Conservation (phyloP, 495 filamentous ascomycete species). For the Lasiosphaeris hirsuta region DNA sequence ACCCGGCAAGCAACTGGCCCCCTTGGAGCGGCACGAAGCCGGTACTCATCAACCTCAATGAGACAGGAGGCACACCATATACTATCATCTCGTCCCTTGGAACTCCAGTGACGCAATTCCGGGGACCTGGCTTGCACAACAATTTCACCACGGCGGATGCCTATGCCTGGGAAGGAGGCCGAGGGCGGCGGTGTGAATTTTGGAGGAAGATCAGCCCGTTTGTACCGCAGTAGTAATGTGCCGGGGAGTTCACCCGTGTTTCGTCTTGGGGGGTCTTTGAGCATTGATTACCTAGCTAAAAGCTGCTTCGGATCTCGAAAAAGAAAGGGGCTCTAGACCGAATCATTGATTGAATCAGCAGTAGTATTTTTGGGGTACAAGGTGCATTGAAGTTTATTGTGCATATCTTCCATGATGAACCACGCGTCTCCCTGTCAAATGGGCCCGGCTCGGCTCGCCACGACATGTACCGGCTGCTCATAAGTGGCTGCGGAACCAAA, state of each 20-base stretch:
- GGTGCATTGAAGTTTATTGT: too few relatives aligned
- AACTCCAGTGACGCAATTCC: slow-evolving; percentile 18
- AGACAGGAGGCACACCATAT: slow-evolving; percentile 39
- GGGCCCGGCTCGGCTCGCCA: too few relatives aligned
- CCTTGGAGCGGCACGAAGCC: slow-evolving; percentile 26
- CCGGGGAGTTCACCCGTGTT: neutral
- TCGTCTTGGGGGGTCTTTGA: neutral
- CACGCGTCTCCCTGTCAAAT: too few relatives aligned
- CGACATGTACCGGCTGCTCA: too few relatives aligned
- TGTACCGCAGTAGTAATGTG: slow-evolving; percentile 9
- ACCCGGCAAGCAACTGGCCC: slow-evolving; percentile 22
- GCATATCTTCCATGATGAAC: too few relatives aligned
- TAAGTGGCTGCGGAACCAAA: too few relatives aligned
- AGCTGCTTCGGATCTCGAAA: too few relatives aligned
- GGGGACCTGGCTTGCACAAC: slow-evolving; percentile 38
- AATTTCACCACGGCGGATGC: slow-evolving; percentile 40
- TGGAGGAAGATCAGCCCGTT: slow-evolving; percentile 38
- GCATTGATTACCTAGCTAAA: too few relatives aligned
- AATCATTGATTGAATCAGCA: too few relatives aligned
- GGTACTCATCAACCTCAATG: slow-evolving; percentile 40
- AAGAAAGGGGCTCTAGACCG: too few relatives aligned
- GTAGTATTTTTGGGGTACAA: too few relatives aligned
- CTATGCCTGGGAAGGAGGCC: slow-evolving; percentile 48
- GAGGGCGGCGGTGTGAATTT: slow-evolving; percentile 48
- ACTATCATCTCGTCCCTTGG: slow-evolving; percentile 6